Conservation (phyloP, 73 alveolate species). For the Tetrahymena thermophila region DNA sequence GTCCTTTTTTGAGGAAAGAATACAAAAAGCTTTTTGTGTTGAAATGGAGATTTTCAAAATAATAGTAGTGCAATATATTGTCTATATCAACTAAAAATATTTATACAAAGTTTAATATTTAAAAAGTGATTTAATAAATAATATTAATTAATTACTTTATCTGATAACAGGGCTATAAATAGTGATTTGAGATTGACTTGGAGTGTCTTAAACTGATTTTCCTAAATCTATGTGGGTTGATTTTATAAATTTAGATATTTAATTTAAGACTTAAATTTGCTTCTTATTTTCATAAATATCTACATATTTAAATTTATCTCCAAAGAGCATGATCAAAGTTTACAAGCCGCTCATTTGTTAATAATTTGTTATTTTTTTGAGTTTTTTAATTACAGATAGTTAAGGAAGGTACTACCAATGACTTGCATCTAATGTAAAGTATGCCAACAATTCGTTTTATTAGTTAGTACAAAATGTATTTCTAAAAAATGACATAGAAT, state of each 20-base stretch:
- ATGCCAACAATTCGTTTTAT: neutral
- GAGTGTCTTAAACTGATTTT: neutral
- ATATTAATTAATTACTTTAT: neutral
- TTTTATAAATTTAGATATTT: neutral
- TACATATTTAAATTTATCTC: neutral
- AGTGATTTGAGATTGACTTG: neutral
- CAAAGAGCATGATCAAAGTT: neutral
- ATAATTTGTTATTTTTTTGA: neutral
- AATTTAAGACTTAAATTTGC: neutral
- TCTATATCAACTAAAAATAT: neutral
- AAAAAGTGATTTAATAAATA: neutral
- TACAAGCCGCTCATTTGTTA: neutral
- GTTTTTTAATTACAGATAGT: neutral
- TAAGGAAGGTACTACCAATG: neutral
- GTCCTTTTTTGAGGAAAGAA: neutral
- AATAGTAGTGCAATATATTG: neutral
- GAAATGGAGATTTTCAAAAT: neutral
- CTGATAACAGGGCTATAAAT: neutral
- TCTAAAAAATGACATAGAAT: neutral
- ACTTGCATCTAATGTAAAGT: neutral
- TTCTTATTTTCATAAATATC: neutral
- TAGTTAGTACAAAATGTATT: neutral
- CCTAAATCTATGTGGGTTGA: neutral
- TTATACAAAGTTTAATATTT: neutral
- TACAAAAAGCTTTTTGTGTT: neutral